Evolutionary conservation across 2,329 filamentous ascomycete genomes (phyloP).

Genomic region (Cryphonectria parasitica): DNA sequence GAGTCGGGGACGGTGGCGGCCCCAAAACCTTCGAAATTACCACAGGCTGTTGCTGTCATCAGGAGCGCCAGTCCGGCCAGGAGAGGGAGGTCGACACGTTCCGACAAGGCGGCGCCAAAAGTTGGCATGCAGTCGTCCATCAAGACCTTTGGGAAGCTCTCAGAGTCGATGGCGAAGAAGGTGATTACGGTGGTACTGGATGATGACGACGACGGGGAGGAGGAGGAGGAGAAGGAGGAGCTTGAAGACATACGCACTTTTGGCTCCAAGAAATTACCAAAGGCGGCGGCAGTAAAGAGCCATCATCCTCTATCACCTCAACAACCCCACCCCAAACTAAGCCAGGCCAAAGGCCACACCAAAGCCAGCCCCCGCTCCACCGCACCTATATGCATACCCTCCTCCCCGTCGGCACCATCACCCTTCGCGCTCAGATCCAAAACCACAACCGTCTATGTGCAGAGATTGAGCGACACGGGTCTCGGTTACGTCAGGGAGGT

Average conservation of each 20-base stretch:
- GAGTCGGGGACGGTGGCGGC: neutral
- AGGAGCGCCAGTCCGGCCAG: neutral
- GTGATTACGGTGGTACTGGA: neutral
- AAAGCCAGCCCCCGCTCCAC: neutral
- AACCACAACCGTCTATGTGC: constrained; percentile 35
- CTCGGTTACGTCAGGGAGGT: constrained; percentile 37
- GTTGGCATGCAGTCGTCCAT: constrained; percentile 19
- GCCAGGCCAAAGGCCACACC: neutral
- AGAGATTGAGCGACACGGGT: constrained; percentile 31
- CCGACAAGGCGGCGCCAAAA: neutral
- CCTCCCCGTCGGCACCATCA: neutral
- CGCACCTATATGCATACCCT: constrained; percentile 3
- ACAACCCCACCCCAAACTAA: neutral
- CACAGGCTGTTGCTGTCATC: neutral
- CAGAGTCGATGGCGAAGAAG: constrained; percentile 18
- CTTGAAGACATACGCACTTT: constrained; percentile 45
- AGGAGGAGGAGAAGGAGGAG: constrained; percentile 22
- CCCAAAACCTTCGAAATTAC: neutral
- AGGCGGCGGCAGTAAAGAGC: neutral
- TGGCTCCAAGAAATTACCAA: constrained; percentile 40
- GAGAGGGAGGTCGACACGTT: neutral
- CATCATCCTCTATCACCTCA: neutral
- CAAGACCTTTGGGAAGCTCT: constrained; percentile 39
- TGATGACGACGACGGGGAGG: constrained; percentile 7
- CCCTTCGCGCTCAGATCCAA: neutral